Evolutionary conservation across 2,329 filamentous ascomycete species (phyloP), one percentile per base, ranked within the genome.

Genomic region (Colletotrichum lindemuthianum): DNA sequence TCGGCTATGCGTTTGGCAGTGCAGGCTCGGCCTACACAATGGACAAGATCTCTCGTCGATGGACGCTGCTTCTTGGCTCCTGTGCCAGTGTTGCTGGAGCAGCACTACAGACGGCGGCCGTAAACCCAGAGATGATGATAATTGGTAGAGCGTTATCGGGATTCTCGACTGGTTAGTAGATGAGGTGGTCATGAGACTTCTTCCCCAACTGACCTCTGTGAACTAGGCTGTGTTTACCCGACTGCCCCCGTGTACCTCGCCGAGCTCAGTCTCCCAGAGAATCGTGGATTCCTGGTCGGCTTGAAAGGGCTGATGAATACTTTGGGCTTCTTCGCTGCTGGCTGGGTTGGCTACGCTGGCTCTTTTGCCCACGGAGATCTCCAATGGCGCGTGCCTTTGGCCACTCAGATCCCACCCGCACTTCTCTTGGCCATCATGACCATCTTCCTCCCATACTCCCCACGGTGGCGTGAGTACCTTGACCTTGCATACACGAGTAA

Each of bases 281-380:
- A 70, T 37, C 68, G 72, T 8, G 72, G 67, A 0, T 69, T 71
- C 33, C 60, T 74, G 7, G 71, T 71, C 33, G 70, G 59, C 1
- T 60, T 77, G 8, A 74, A 77, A 51, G 77, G 74, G 1, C 66
- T 76, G 41, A 72, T 76, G 56, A 76, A 76, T 33, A 70, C 75
- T 0, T 59, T 76, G 7, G 79, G 79, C 5, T 79, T 74, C 52
- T 75, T 77, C 63, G 55, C 70, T 9, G 78, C 76, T 1, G 76
- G 75, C 51, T 81, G 78, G 77, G 74, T 81, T 48, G 78, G 78
- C 3, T 79, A 77, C 59, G 74, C 72, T 3, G 72, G 77, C 8
- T 71, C 72, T 0, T 78, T 73, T 56, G 72, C 72, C 1, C 16
- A 61, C 8, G 73, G 73, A 0, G 68, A 75, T 47, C 45, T 67